A percentile compares a stretch with the other conserved stretches of the same genome.
Conservation (phyloP, 2,329 filamentous ascomycete genomes). For the Calycina herbarum region DNA sequence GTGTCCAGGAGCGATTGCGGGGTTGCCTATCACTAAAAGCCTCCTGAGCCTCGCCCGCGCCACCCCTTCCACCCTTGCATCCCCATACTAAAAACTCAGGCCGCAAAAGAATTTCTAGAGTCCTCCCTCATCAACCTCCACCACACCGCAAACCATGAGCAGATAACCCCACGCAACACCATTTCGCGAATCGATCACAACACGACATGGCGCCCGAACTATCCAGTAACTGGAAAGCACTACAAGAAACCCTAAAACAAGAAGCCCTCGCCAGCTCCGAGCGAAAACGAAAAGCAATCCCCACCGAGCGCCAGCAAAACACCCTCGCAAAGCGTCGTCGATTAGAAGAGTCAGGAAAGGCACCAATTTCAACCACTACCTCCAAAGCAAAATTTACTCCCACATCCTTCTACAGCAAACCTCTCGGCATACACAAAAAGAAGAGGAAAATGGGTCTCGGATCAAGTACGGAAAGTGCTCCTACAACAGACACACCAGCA, state of each 20-base stretch:
- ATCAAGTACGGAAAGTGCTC: slow-evolving; percentile 48
- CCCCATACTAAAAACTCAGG: not conserved
- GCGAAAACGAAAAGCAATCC: slow-evolving; percentile 39
- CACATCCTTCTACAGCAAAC: not conserved
- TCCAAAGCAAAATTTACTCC: not conserved
- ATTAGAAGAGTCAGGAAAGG: slow-evolving; percentile 30
- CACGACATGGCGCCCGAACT: slow-evolving; percentile 42
- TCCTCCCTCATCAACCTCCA: not conserved
- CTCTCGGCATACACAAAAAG: slow-evolving; percentile 4
- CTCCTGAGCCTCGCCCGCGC: slow-evolving; percentile 20
- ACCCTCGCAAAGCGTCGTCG: slow-evolving; percentile 38
- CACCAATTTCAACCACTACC: not conserved
- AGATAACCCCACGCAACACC: slow-evolving; percentile 12
- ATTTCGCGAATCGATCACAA: not conserved
- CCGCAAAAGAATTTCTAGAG: slow-evolving; percentile 5
- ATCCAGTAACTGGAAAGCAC: slow-evolving; percentile 76
- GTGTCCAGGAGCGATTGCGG: not conserved
- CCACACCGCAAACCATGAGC: slow-evolving; percentile 9
- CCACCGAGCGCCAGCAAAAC: slow-evolving; percentile 34
- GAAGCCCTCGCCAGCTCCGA: slow-evolving; percentile 39
- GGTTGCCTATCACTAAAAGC: not conserved
- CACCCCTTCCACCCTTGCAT: not conserved
- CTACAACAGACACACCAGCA: slow-evolving; percentile 33
- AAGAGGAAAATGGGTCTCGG: slow-evolving; percentile 54
- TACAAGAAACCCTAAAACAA: slow-evolving; percentile 60